Base-by-base conservation (phyloP, 2,329 filamentous ascomycete genomes). In the Arthrobotrys pseudoclavata region DNA sequence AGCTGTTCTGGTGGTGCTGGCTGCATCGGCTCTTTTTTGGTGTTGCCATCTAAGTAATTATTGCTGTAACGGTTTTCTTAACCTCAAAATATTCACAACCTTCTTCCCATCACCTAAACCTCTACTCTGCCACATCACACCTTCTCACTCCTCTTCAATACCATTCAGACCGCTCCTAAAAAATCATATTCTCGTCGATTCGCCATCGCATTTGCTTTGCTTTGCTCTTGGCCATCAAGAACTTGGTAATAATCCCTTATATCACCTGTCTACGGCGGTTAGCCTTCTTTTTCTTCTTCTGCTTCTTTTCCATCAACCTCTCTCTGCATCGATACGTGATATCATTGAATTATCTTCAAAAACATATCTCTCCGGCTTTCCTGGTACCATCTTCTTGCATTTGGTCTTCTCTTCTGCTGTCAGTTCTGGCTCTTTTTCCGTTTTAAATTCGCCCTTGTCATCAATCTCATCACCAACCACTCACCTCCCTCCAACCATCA, bases 201-300 rank as follows among this genome's bases (percentile, higher is more conserved):
- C 4, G 13, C 40, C 66, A 31, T 34, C 47, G 47, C 26, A 24
- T 45, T 45, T 40, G 37, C 37, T 64, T 61, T 63, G 45, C 34
- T 47, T 20, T 57, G 61, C 45, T 37, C 50, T 61, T 57, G 31
- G 26, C 40, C 15, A 18, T 40, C 22, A 22, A 66, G 66, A 42
- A 40, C 20, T 12, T 42, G 55, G 72, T 70, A 74, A 70, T 24
- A 42, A 66, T 76, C 72, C 72, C 70, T 70, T 64, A 70, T 76
- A 70, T 69, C 52, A 57, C 47, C 71, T 40, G 57, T 55, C 57
- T 67, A 60, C 60, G 66, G 72, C 34, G 45, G 29, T 68, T n/a
- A 69, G 66, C 64, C 57, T 70, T 70, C 40, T 66, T 48, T 45
- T 48, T 12, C 42, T 40, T 15, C 42, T 18, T 45, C 42, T 45